A percentile compares a stretch with the other conserved stretches of the same genome.
phyloP scores from a whole-genome alignment of 1,139 yeast species.

The Saccharomycopsis hybrid region DNA sequence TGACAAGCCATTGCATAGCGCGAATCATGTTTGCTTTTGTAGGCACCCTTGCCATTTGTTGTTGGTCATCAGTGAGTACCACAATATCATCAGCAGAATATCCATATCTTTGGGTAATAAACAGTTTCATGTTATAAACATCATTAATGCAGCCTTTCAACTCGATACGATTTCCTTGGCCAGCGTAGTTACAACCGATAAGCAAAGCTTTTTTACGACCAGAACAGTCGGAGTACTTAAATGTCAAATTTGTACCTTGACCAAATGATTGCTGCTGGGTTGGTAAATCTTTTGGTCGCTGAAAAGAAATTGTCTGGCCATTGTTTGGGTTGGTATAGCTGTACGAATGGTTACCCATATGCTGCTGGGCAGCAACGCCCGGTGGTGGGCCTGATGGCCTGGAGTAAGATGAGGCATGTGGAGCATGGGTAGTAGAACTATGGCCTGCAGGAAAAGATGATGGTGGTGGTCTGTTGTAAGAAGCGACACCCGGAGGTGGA shows the following conservation, averaged over 20 bases:
- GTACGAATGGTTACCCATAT: conserved; percentile 1
- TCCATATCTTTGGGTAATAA: conserved; percentile 45
- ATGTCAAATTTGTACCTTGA: conserved; percentile 24
- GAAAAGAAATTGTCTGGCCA: background rate
- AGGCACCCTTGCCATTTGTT: conserved; percentile 50
- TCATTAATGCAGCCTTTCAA: conserved; percentile 71
- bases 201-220: conserved; percentile 64
- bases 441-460: conserved; percentile 3
- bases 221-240: conserved; percentile 55
- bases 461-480: conserved; percentile 6
- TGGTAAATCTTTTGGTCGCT: conserved; percentile 26
- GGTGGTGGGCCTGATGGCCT: conserved; percentile 19
- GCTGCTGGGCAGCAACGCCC: conserved; percentile 2
- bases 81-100: conserved; percentile 68
- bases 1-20: conserved; percentile 76
- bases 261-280: conserved; percentile 32
- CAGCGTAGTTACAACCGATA: conserved; percentile 68
- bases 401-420: conserved; percentile 3
- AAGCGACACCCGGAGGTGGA: conserved; percentile 10
- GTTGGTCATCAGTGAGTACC: conserved; percentile 61
- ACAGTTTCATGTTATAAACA: conserved; percentile 45
- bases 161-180: conserved; percentile 39
- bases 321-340: conserved; percentile 1
- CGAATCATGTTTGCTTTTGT: conserved; percentile 58
- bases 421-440: conserved; percentile 4